These are phyloP conservation scores for Clavispora asparagi DNA, from an alignment of 805 yeast genomes.

Conservation along the genomic window DNA sequence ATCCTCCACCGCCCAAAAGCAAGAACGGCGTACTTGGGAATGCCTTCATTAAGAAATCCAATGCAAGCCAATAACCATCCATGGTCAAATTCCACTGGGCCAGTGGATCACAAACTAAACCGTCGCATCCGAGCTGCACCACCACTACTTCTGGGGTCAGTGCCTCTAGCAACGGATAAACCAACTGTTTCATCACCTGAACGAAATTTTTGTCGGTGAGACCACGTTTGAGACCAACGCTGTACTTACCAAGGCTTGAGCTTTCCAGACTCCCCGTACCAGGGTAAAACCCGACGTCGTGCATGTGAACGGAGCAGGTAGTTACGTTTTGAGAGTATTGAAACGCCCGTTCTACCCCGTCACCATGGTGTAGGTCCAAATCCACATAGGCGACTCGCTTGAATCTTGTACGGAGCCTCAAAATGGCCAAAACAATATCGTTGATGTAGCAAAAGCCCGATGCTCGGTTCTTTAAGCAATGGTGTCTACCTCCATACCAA, in stretches of 20 bases:
- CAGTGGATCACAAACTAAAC: conserved; percentile 58
- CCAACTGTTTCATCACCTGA: conserved; percentile 25
- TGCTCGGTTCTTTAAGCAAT: conserved; percentile 49
- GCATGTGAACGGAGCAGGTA: conserved; percentile 60
- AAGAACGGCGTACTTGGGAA: conserved; percentile 31
- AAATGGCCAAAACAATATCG: conserved; percentile 58
- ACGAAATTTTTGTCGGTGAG: conserved; percentile 36
- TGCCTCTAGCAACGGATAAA: conserved; percentile 36
- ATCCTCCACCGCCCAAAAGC: conserved; percentile 76
- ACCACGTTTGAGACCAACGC: conserved; percentile 57
- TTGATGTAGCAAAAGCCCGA: conserved; percentile 73
- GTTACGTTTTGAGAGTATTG: conserved; percentile 48
- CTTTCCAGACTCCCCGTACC: conserved; percentile 51
- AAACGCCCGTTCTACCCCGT: conserved; percentile 71
- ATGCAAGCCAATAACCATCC: conserved; percentile 41
- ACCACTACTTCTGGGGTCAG: conserved; percentile 51
- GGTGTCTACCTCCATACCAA: conserved; percentile 83
- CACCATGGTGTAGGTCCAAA: conserved; percentile 76
- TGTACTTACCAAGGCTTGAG: conserved; percentile 35
- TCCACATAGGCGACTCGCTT: conserved; percentile 56
- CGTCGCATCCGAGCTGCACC: conserved; percentile 72
- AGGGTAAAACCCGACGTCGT: conserved; percentile 67
- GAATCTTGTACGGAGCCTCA: conserved; percentile 42
- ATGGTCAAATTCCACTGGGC: conserved; percentile 67
- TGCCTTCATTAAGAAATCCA: conserved; percentile 12